These are phyloP conservation scores for Erysimum cheiri DNA, from an alignment of 441 rosid species.

Conservation along the genomic window DNA sequence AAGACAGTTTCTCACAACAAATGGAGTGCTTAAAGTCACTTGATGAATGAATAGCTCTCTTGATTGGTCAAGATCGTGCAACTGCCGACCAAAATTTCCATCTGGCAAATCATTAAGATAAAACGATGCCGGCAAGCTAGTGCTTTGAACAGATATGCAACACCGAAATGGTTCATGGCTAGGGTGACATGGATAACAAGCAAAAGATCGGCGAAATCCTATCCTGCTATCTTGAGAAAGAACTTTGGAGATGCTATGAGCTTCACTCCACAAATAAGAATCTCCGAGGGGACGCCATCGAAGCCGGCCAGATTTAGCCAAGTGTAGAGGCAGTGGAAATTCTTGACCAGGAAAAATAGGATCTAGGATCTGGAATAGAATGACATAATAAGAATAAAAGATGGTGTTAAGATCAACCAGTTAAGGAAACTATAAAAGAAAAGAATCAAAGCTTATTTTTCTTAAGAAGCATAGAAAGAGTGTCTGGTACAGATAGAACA, in stretches of 20 bases:
- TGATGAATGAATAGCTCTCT: slow-evolving; percentile 66
- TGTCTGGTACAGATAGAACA: slow-evolving; percentile 19
- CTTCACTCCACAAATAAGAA: slow-evolving; percentile 94
- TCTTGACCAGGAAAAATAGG: slow-evolving; percentile 94
- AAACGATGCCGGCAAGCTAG: slow-evolving; percentile 55
- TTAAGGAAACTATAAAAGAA: slow-evolving; percentile 19
- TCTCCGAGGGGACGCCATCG: slow-evolving; percentile 96
- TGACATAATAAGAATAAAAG: slow-evolving; percentile 24
- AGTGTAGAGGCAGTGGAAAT: slow-evolving; percentile 89
- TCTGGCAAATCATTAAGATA: slow-evolving; percentile 45
- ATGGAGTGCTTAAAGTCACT: slow-evolving; percentile 79
- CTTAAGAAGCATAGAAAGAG: not conserved
- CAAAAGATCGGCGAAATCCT: slow-evolving; percentile 86
- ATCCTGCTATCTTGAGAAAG: slow-evolving; percentile 79
- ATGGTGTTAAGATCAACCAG: slow-evolving; percentile 19
- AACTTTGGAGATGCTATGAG: slow-evolving; percentile 75
- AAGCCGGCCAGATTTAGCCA: slow-evolving; percentile 90
- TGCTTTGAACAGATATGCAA: slow-evolving; percentile 76
- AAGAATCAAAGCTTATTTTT: slow-evolving; percentile 22
- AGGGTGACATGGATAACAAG: slow-evolving; percentile 94
- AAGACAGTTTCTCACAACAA: slow-evolving; percentile 77
- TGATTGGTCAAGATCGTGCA: slow-evolving; percentile 51
- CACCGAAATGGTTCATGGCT: slow-evolving; percentile 92
- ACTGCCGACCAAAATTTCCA: slow-evolving; percentile 45
- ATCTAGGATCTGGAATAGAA: slow-evolving; percentile 74